phyloP scores from a whole-genome alignment of 306 rosid species.

The Myrica gale region DNA sequence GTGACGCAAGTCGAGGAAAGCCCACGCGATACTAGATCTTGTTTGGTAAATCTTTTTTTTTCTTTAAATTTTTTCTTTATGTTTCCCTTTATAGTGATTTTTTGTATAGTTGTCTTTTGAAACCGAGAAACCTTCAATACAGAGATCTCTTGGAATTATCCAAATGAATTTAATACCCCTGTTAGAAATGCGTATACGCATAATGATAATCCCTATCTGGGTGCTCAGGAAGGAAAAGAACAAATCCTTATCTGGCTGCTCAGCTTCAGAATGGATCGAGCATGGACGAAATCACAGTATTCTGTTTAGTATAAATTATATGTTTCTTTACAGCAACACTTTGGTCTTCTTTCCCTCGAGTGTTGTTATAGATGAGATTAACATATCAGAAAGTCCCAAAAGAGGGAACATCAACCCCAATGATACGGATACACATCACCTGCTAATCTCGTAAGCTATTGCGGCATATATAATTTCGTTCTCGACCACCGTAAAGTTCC shows the following conservation, averaged over 20 bases:
- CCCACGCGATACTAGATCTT: conserved; percentile 19
- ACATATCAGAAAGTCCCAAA: neutral
- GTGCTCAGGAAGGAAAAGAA: no score
- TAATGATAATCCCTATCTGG: no score
- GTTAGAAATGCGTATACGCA: no score
- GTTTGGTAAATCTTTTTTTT: conserved; percentile 17
- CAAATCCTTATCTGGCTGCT: neutral
- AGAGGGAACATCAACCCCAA: neutral
- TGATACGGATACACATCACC: neutral
- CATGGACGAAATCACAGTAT: no score
- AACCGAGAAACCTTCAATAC: conserved; percentile 15
- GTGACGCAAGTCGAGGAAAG: conserved; percentile 35
- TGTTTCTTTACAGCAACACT: neutral
- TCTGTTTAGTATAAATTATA: neutral
- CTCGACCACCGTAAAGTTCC: no score
- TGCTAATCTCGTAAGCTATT: neutral
- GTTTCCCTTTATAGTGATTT: conserved; percentile 21
- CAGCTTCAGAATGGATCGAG: no score
- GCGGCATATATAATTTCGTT: neutral
- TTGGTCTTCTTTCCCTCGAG: neutral
- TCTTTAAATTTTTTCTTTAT: neutral
- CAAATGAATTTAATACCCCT: neutral
- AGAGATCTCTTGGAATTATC: neutral
- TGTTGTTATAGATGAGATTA: neutral
- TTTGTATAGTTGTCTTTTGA: conserved; percentile 42